Percentiles rank a stretch among this genome's conserved stretches.
Evolutionary conservation across 225 moss, liverwort and hornwort genomes (phyloP).

Genomic region (Rhytidiadelphus loreus): DNA sequence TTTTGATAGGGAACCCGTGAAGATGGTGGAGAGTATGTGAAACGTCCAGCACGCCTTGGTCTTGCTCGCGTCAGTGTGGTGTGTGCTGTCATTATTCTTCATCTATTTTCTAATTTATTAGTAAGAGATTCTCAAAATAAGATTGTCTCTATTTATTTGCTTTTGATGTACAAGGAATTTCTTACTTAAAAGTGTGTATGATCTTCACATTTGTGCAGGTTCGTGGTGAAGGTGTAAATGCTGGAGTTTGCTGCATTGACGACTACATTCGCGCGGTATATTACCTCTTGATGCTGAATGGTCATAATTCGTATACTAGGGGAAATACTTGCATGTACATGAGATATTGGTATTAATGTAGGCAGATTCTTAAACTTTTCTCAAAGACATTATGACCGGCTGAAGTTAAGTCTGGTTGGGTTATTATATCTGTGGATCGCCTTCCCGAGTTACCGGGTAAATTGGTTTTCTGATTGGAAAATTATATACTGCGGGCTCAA

Average conservation of each 20-base stretch:
- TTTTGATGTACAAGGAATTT: background rate
- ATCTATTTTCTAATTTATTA: background rate
- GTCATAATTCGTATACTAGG: background rate
- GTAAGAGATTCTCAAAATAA: background rate
- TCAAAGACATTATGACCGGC: background rate
- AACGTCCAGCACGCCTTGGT: conserved; percentile 52
- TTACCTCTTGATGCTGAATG: background rate
- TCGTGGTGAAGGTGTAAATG: conserved; percentile 54
- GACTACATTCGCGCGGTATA: conserved; percentile 57
- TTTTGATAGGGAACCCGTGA: conserved; percentile 40
- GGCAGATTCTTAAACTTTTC: background rate
- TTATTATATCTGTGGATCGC: background rate
- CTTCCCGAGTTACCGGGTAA: background rate
- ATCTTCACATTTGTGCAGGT: conserved; percentile 26
- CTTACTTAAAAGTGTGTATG: background rate
- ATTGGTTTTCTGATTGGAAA: background rate
- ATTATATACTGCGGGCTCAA: background rate
- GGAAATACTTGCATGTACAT: background rate
- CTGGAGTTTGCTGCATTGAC: conserved; percentile 59
- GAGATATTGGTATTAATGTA: background rate
- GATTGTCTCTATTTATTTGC: background rate
- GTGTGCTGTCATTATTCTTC: conserved; percentile 1
- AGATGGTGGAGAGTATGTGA: conserved; percentile 48
- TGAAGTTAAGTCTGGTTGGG: background rate
- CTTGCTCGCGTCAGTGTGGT: conserved; percentile 72